Base-by-base conservation (phyloP, 768 basidiomycete genomes). In the Mycena olivaceomarginata region DNA sequence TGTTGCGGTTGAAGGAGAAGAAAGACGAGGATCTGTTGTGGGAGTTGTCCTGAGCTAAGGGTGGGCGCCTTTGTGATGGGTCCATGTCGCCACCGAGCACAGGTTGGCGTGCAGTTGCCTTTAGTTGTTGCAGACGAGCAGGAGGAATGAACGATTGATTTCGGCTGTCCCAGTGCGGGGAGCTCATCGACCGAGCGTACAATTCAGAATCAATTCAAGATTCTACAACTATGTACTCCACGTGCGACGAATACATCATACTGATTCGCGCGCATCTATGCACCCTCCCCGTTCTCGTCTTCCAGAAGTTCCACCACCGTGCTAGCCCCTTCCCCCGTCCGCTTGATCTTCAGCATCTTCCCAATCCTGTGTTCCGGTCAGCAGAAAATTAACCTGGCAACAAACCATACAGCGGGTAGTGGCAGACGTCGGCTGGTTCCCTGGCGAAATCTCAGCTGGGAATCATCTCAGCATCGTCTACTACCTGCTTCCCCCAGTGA, bases 1-100 rank as follows among this genome's bases (percentile, higher is more conserved):
- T 31, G 31, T 65, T 70, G 72, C 75, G 75, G 70, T 75, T 78
- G 70, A 79, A 79, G 75, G 71, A 74, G 68, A 79, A 79, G 72
- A 79, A 79, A 70, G 78, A 79, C 56, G 78, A 79, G 53, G 78
- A 67, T 39, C 78, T 57, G 48, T 79, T 79, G 45, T 76, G 75
- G 45, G 67, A 48, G 37, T 70, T 65, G 37, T 74, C 72, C 51
- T 69, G 72, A 59, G 51, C 63, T 16, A 67, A 39, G 0, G 73
- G 77, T 13, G 60, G 69, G n/a, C 74, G 74, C n/a, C 70, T 72
- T 56, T 37, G 45, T 72, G 78, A 75, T 72, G 66, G 72, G 39
- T 79, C 78, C 78, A 79, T 79, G 40, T 18, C 18, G 7, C 4
- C 20, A 5, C 16, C 62, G 16, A 68, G 66, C 3, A 60, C 69